Conservation (phyloP, 148 eudicot species). For the Vaccinium myrtillus region DNA sequence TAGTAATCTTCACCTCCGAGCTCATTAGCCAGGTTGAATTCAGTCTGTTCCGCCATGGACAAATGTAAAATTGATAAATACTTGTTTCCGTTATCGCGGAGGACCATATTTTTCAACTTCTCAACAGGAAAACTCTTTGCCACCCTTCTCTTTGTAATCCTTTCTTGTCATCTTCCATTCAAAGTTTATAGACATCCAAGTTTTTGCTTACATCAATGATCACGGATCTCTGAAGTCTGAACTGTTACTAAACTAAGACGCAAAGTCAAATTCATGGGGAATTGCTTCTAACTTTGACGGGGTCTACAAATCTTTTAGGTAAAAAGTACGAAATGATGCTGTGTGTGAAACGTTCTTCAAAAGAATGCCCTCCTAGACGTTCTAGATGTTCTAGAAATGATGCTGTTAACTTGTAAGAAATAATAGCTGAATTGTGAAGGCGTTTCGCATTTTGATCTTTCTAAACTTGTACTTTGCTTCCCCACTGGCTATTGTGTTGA, state of each 20-base stretch:
- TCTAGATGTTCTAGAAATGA: no score
- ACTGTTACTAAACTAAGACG: background rate
- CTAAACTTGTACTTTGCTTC: background rate
- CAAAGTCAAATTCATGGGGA: background rate
- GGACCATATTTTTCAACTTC: background rate
- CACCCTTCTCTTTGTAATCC: background rate
- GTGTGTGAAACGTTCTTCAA: background rate
- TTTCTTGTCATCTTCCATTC: background rate
- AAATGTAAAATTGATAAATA: background rate
- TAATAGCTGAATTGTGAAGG: background rate
- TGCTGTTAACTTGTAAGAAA: background rate
- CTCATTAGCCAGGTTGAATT: constrained; percentile 1
- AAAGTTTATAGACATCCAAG: background rate
- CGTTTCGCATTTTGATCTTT: background rate
- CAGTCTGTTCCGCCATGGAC: background rate
- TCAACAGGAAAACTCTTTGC: background rate
- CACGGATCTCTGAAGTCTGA: background rate
- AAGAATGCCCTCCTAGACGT: background rate
- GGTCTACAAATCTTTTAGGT: background rate
- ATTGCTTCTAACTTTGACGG: background rate
- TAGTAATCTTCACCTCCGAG: background rate
- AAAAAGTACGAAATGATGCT: background rate
- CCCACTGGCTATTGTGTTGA: background rate
- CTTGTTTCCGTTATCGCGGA: background rate
- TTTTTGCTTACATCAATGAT: background rate